phyloP scores from a whole-genome alignment of 768 basidiomycete species.

The Chiua virens region DNA sequence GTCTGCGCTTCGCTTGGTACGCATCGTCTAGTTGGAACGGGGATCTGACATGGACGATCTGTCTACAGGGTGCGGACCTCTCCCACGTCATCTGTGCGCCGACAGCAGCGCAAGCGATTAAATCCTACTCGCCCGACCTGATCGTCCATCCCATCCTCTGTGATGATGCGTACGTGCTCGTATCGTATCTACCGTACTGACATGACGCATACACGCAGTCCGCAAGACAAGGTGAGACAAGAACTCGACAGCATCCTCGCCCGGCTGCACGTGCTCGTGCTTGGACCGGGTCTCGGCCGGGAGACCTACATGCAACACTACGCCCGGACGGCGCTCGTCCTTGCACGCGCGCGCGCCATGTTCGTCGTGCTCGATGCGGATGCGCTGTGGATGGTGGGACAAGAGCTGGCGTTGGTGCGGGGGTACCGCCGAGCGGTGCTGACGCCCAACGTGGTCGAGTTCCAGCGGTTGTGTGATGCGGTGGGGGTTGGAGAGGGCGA shows the following conservation, averaged over 20 bases:
- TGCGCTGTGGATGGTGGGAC: slow-evolving; percentile 79
- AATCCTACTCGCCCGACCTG: slow-evolving; percentile 94
- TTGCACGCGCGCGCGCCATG: slow-evolving; percentile 76
- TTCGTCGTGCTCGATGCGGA: slow-evolving; percentile 96
- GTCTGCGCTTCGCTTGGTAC: slow-evolving; percentile 81
- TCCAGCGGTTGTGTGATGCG: slow-evolving; percentile 77
- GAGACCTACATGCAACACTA: slow-evolving; percentile 87
- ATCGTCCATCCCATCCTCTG: slow-evolving; percentile 94
- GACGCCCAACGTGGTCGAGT: slow-evolving; percentile 95
- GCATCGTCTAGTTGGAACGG: neutral
- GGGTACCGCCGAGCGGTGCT: slow-evolving; percentile 88
- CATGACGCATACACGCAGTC: slow-evolving; percentile 31
- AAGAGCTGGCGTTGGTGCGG: slow-evolving; percentile 68
- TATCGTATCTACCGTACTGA: neutral
- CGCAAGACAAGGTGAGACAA: slow-evolving; percentile 45
- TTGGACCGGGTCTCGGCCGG: slow-evolving; percentile 94
- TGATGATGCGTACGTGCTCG: slow-evolving; percentile 56
- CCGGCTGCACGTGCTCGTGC: slow-evolving; percentile 88
- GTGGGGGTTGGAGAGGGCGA: slow-evolving; percentile 63
- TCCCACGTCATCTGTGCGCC: slow-evolving; percentile 98
- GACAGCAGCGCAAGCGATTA: slow-evolving; percentile 88
- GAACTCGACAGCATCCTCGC: slow-evolving; percentile 69
- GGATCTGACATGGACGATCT: neutral
- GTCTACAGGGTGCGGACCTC: slow-evolving; percentile 78
- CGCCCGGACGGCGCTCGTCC: slow-evolving; percentile 69